Conservation (phyloP, 2,329 filamentous ascomycete genomes). For the Ophiosphaerella herpotricha region DNA sequence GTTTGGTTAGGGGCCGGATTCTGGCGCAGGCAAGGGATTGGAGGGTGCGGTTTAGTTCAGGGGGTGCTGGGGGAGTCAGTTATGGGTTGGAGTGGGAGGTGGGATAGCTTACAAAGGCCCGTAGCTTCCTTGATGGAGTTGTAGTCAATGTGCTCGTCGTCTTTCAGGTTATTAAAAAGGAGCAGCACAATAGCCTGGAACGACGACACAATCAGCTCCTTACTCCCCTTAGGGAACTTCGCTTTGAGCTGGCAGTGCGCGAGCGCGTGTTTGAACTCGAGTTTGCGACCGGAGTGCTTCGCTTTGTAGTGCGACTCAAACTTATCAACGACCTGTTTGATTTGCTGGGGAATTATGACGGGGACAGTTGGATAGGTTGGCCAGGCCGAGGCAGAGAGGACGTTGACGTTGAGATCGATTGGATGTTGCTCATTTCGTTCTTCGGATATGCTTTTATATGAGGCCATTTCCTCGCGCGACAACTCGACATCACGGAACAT, state of each 20-base stretch:
- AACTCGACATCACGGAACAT: conserved; percentile 99
- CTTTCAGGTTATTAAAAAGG: conserved; percentile 77
- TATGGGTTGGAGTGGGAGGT: not conserved
- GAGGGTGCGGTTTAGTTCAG: conserved; percentile 84
- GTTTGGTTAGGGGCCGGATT: conserved; percentile 80
- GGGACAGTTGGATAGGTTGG: conserved; percentile 82
- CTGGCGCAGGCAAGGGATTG: conserved; percentile 95
- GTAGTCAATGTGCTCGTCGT: conserved; percentile 71
- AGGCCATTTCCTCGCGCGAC: conserved; percentile 87
- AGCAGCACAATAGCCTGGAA: conserved; percentile 91
- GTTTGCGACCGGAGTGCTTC: conserved; percentile 85
- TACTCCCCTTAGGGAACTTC: conserved; percentile 75
- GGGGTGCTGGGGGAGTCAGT: conserved; percentile 57
- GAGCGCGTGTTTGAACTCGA: conserved; percentile 93
- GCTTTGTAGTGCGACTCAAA: conserved; percentile 86
- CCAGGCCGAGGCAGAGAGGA: conserved; percentile 92
- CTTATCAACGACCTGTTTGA: conserved; percentile 74
- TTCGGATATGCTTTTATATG: conserved; percentile 74
- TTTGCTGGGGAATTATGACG: conserved; percentile 74
- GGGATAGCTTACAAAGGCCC: conserved; percentile 63
- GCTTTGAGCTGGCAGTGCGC: conserved; percentile 87
- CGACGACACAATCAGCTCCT: conserved; percentile 87
- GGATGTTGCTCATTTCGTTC: conserved; percentile 61
- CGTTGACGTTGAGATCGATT: conserved; percentile 81
- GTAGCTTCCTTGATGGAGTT: conserved; percentile 75